Evolutionary conservation across 257 asterid species (phyloP).

Genomic region (Agastache rugosa): DNA sequence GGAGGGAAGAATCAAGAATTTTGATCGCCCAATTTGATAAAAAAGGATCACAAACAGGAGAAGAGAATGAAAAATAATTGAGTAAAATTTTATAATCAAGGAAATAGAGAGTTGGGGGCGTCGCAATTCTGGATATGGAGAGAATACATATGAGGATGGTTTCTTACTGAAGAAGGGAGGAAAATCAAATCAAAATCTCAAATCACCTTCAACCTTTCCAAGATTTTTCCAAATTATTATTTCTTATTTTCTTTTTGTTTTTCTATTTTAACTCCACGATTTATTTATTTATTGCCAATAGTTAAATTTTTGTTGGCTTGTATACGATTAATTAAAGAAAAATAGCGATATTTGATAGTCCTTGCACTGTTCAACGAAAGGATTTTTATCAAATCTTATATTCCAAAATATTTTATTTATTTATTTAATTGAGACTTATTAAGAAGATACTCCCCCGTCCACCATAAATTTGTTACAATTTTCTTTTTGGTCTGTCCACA

Average conservation of each 20-base stretch:
- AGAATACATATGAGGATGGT: neutral
- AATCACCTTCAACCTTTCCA: neutral
- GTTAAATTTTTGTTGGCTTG: neutral
- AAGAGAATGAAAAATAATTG: neutral
- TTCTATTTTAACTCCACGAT: neutral
- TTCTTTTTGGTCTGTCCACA: no score
- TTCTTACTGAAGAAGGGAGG: conserved; percentile 15
- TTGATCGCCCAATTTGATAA: conserved; percentile 2
- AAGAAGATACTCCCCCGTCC: no score
- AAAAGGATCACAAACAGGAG: neutral
- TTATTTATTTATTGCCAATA: neutral
- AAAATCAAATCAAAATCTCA: neutral
- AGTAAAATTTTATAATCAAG: neutral
- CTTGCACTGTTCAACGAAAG: neutral
- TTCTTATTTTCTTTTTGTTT: neutral
- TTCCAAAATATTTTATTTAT: no score
- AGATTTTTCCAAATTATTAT: neutral
- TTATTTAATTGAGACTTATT: no score
- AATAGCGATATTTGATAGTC: neutral
- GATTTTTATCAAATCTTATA: neutral
- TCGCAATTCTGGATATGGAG: conserved; percentile 7
- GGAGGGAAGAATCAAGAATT: neutral
- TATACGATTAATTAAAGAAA: neutral
- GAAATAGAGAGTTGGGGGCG: neutral
- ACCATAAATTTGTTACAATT: no score